Percentiles rank a stretch among this genome's conserved stretches.
Evolutionary conservation across 441 rosid genomes (phyloP).

Genomic region (Populus hybrid): DNA sequence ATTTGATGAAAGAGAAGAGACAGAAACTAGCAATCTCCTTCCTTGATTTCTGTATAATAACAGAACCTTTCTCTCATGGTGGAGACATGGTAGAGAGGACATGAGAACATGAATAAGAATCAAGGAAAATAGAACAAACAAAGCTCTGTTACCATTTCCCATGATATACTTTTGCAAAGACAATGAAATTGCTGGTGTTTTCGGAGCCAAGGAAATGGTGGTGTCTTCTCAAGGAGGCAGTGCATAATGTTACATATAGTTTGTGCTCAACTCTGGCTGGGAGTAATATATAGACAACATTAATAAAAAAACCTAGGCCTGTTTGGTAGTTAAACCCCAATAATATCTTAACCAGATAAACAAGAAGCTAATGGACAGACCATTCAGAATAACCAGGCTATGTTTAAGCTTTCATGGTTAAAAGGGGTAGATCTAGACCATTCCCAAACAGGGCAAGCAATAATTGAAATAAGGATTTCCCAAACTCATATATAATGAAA

Average conservation of each 20-base stretch:
- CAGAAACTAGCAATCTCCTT: constrained; percentile 40
- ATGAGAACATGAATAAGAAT: constrained; percentile 30
- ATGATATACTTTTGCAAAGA: constrained; percentile 21
- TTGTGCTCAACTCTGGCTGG: neutral
- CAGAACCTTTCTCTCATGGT: constrained; percentile 23
- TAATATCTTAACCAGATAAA: constrained; percentile 9
- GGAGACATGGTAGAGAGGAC: constrained; percentile 25
- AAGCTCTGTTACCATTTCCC: constrained; percentile 25
- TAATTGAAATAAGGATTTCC: constrained; percentile 6
- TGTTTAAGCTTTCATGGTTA: constrained; percentile 4
- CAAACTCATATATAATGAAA: neutral
- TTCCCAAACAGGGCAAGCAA: constrained; percentile 4
- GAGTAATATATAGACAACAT: neutral
- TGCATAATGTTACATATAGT: constrained; percentile 8
- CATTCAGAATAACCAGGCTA: neutral
- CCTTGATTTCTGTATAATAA: constrained; percentile 23
- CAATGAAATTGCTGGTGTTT: constrained; percentile 15
- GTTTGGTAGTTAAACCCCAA: neutral
- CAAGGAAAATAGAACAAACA: constrained; percentile 29
- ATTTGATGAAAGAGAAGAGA: constrained; percentile 25
- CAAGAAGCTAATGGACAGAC: neutral
- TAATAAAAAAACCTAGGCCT: neutral
- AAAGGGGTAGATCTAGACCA: constrained; percentile 19
- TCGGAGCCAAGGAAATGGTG: constrained; percentile 12
- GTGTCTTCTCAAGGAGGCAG: constrained; percentile 10